phyloP scores from a whole-genome alignment of 768 basidiomycete species.

The Tubosaeta brunneosetosa region DNA sequence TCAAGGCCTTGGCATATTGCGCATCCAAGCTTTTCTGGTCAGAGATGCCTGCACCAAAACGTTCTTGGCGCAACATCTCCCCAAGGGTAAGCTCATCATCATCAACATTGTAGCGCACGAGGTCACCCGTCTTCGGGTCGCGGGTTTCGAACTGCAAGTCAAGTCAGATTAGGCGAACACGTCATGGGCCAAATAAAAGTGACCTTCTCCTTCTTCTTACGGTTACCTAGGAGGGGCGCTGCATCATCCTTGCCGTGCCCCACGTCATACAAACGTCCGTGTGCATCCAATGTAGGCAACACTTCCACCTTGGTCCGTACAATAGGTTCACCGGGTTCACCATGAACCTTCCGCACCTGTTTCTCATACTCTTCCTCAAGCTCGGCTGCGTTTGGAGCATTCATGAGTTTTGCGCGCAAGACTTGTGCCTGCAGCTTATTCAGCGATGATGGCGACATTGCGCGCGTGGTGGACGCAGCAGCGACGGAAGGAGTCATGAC shows the following conservation, averaged over 20 bases:
- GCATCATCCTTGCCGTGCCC: conserved; percentile 71
- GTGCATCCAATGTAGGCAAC: conserved; percentile 82
- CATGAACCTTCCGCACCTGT: conserved; percentile 51
- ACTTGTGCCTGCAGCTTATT: conserved; percentile 94
- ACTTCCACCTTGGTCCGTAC: conserved; percentile 70
- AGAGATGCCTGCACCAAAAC: conserved; percentile 80
- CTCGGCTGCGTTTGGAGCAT: conserved; percentile 65
- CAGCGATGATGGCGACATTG: conserved; percentile 70
- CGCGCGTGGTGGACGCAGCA: conserved; percentile 34
- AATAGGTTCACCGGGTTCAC: conserved; percentile 34
- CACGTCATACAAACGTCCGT: conserved; percentile 85
- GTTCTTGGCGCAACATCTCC: conserved; percentile 91
- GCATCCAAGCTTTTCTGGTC: conserved; percentile 92
- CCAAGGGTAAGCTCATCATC: conserved; percentile 84
- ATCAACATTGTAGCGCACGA: conserved; percentile 85
- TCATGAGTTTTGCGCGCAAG: conserved; percentile 84
- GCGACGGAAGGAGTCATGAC: conserved; percentile 73
- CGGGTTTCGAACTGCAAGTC: conserved; percentile 71
- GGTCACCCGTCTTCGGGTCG: conserved; percentile 85
- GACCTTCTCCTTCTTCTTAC: conserved; percentile 74
- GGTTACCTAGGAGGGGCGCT: conserved; percentile 55
- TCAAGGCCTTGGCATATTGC: conserved; percentile 83
- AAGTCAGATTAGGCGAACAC: not conserved
- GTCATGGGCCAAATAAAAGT: not conserved
- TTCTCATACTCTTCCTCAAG: conserved; percentile 85